Evolutionary conservation across 345 rosid species (phyloP), one percentile per base, ranked within the genome.

Genomic region (Pelargonium nanum): DNA sequence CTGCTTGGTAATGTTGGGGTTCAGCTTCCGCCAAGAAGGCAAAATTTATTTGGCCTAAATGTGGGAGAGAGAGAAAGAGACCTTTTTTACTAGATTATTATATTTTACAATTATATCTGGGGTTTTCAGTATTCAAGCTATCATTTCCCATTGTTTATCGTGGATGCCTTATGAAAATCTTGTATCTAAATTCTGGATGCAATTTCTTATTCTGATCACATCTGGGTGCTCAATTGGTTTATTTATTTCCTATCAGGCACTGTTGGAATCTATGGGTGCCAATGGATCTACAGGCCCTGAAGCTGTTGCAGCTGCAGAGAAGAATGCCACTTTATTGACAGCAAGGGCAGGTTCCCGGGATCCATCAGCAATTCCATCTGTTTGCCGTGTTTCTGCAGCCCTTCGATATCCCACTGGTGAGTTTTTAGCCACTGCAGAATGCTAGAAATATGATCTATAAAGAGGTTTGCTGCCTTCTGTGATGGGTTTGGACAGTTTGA

Each of bases 281-380:
- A 86, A 68, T 75, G 99, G 95, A 70, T 86, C 95, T 34, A 83
- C 91, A 0, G 97, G 97, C 73, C 83, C 87, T 67, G 95, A 94
- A 75, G 89, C 93, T 68, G 72, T 83, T 79, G 87, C 91, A 61
- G 81, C 81, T 2, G 95, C 96, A 7, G 99, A 94, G 76, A 94
- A 82, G 77, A 94, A 76, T 80, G 97, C 97, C 76, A 84, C 93
- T 72, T 48, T 94, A 65, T 70, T 87, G 81, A 94, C 96, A 24
- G 95, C 97, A 68, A 86, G 97, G 81, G 99, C 97, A 68, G 99
- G 99, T 73, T 86, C 96, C 63, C 79, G 95, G 73, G 99, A 90
- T 81, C 97, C 99, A 64, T 94, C 99, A 55, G 97, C 97, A 52
- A 79, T 94, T 71, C 99, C 97, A 60, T 94, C 99, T 57, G 83